Conservation (phyloP, 768 basidiomycete genomes). For the Lactifluus hygrophoroides region DNA sequence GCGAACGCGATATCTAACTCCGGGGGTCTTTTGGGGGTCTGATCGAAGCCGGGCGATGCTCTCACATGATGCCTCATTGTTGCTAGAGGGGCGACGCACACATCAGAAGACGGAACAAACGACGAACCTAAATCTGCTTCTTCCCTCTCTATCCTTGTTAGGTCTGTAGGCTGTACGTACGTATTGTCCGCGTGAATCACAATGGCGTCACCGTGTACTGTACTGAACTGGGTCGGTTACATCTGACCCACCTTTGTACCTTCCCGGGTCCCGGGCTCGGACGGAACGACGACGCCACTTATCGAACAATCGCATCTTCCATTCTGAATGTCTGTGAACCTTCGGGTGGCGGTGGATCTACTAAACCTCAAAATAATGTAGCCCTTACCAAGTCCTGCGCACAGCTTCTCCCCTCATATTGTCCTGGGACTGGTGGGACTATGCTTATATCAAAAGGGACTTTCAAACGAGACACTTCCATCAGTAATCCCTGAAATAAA, state of each 20-base stretch:
- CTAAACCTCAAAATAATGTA: too few relatives aligned
- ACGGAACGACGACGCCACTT: neutral
- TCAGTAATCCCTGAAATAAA: too few relatives aligned
- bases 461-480: too few relatives aligned
- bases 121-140: neutral
- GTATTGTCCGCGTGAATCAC: neutral
- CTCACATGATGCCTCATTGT: neutral
- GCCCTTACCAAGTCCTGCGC: too few relatives aligned
- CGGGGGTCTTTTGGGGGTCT: neutral
- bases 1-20: neutral
- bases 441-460: too few relatives aligned
- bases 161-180: too few relatives aligned
- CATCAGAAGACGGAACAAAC: neutral
- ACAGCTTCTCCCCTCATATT: too few relatives aligned
- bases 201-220: neutral
- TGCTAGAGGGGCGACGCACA: neutral
- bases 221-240: neutral
- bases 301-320: too few relatives aligned
- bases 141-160: neutral
- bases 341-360: too few relatives aligned
- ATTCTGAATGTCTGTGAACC: too few relatives aligned
- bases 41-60: neutral
- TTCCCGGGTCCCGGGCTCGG: neutral
- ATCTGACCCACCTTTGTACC: neutral
- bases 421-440: too few relatives aligned